Evolutionary conservation across 306 rosid genomes (phyloP).

Genomic region (Rosa persica): DNA sequence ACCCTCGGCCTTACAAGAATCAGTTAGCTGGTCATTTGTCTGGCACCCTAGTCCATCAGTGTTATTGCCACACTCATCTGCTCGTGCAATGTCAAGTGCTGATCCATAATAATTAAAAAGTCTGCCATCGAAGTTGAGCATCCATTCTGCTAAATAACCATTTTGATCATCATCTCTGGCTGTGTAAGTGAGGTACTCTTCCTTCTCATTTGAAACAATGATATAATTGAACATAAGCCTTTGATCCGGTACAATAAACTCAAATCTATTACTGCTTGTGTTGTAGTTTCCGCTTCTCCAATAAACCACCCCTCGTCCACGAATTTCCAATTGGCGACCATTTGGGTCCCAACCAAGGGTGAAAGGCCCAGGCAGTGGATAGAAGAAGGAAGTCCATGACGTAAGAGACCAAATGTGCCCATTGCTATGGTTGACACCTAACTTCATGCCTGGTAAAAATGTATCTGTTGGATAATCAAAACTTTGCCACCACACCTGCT

Average conservation of each 20-base stretch:
- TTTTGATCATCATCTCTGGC: too few species aligned
- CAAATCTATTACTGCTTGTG: neutral
- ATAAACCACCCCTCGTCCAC: neutral
- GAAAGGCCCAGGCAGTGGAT: constrained; percentile 4
- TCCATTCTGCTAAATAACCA: neutral
- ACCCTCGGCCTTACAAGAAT: neutral
- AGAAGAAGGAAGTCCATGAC: constrained; percentile 21
- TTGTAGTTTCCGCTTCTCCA: neutral
- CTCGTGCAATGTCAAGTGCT: neutral
- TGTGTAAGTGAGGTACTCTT: constrained; percentile 14
- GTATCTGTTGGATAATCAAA: constrained; percentile 7
- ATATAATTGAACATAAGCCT: neutral
- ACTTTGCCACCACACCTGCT: constrained; percentile 6
- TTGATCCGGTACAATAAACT: neutral
- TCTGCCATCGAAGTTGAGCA: neutral
- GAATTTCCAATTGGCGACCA: neutral
- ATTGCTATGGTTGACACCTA: constrained; percentile 38
- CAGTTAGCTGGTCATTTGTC: neutral
- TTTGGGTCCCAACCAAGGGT: neutral
- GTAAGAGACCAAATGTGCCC: constrained; percentile 25
- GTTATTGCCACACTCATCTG: neutral
- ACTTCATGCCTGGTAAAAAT: constrained; percentile 30
- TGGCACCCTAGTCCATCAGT: constrained; percentile 1
- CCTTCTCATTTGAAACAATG: neutral
- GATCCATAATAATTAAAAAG: neutral